phyloP scores from a whole-genome alignment of 2,329 filamentous ascomycete species.

The Nemania sp. region DNA sequence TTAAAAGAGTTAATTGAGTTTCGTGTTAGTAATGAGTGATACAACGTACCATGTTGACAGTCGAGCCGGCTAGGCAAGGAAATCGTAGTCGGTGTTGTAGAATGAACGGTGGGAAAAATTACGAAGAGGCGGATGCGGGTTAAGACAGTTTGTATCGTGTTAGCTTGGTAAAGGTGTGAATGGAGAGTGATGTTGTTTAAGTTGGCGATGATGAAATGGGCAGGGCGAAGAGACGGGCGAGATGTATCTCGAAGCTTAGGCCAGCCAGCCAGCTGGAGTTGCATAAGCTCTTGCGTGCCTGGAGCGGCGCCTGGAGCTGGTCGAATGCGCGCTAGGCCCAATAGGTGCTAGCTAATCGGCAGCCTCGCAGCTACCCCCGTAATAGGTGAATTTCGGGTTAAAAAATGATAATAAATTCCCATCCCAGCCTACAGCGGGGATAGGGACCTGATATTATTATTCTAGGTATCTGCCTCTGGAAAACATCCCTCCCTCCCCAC shows the following conservation, averaged over 20 bases:
- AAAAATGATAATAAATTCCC: conserved; percentile 41
- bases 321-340: conserved; percentile 28
- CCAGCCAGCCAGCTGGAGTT: conserved; percentile 30
- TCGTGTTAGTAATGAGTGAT: conserved; percentile 10
- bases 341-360: conserved; percentile 34
- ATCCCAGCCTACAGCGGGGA: conserved; percentile 43
- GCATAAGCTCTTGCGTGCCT: conserved; percentile 50
- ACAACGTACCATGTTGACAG: conserved; percentile 47
- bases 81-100: background rate
- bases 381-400: conserved; percentile 42
- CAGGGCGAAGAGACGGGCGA: background rate
- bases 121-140: background rate
- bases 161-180: conserved; percentile 7
- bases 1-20: conserved; percentile 40
- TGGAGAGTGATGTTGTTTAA: conserved; percentile 26
- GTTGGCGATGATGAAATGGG: conserved; percentile 28
- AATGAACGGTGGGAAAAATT: background rate
- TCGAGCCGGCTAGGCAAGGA: conserved; percentile 20
- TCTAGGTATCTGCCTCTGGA: conserved; percentile 10
- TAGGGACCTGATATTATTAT: conserved; percentile 19
- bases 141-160: background rate
- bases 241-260: conserved; percentile 18
- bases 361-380: conserved; percentile 50
- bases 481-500: conserved; percentile 28
- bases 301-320: conserved; percentile 25